Evolutionary conservation across 148 eudicot genomes (phyloP), one percentile per base, ranked within the genome.

Genomic region (Selenicereus undatus): DNA sequence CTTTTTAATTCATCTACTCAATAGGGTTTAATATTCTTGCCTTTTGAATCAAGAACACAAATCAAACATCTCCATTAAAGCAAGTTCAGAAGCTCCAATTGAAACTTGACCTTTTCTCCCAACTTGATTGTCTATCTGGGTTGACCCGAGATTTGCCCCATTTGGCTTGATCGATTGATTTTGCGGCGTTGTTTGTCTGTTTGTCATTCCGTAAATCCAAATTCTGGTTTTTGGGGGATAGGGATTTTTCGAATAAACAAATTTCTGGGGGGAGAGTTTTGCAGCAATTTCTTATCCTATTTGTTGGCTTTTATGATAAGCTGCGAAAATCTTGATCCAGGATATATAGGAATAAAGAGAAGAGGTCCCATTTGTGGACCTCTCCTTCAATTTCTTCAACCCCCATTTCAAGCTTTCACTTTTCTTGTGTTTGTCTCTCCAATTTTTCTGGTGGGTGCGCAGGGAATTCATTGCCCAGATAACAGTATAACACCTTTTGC

Each of bases 291-390:
- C 18, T 82, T 78, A 30, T 78, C 74, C 32, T n/a, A 52, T 75
- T 68, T 54, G 70, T 79, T 79, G 85, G 85, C 73, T 80, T 80
- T 73, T 20, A 80, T 76, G 77, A 73, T 70, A 80, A 70, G 85
- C 56, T 74, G 75, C 56, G 26, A 36, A 68, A 74, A 62, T 39
- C 29, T 68, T 79, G 79, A 83, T 51, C 75, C 10, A 24, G 51
- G 13, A 80, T 36, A 80, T 26, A 39, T 27, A 35, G 30, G 26
- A 20, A 64, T 45, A 72, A 73, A 21, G 12, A 11, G 56, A 50
- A 39, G 43, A 78, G 35, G 76, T 45, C 74, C 81, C 80, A 78
- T 83, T 71, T 45, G 64, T 24, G 60, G 81, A 58, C 65, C 74
- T 39, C 51, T 45, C 18, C 16, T 36, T 58, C 58, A 79, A 27